Evolutionary conservation across 345 rosid species (phyloP), one percentile per base, ranked within the genome.

Genomic region (Barbarea vulgaris): DNA sequence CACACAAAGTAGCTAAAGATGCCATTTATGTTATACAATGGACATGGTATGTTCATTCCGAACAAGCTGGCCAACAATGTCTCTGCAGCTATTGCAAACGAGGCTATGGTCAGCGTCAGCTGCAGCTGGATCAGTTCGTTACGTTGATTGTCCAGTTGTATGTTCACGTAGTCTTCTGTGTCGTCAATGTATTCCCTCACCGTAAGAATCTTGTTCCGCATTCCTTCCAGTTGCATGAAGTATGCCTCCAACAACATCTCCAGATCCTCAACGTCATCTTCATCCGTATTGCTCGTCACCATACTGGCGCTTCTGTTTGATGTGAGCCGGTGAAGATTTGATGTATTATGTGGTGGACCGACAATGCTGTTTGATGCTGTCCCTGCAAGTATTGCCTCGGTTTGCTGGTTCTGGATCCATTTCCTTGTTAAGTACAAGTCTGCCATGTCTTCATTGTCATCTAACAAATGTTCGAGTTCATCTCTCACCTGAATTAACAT

Each of bases 171-270:
- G 76, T 93, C 97, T 82, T 93, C 97, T 3, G 98, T 91, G 76
- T 93, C 98, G 64, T 91, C 97, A 41, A 94, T 91, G 65, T 94
- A 91, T 73, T 94, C 98, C 1, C 98, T 88, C 24, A 94, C 98
- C 46, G 97, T 89, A 58, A 93, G 85, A 65, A 93, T 93, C 81
- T 88, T 93, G 87, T 91, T 93, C 25, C 94, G 86, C 67, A 89
- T 93, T 75, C 97, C 98, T 67, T 91, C 98, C 48, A 91, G 85
- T 83, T 93, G 97, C 96, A 91, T 87, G 69, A 93, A 93, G 79
- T 93, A 93, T 46, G 98, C 96, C 77, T 93, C 97, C 31, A 93
- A 85, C 80, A 93, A 77, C 98, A 89, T 93, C 77, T 94, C 98
- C 65, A 94, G 77, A 73, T 91, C 97, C 77, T 94, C 93, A 25